Conservation (phyloP, 2,329 filamentous ascomycete species). For the Fragosphaeria purpurea region DNA sequence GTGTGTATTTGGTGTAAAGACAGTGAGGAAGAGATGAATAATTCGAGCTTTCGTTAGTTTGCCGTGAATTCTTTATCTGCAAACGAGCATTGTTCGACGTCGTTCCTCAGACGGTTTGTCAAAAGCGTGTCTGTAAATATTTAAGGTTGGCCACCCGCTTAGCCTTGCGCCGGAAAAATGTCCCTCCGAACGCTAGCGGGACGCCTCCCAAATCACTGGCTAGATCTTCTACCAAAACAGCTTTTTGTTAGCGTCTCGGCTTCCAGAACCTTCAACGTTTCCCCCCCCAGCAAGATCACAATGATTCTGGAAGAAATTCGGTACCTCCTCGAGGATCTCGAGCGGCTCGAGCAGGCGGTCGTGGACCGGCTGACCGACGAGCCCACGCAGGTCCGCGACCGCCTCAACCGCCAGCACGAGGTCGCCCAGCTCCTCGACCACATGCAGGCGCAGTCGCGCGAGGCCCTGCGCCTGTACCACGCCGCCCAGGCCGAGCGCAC, state of each 20-base stretch:
- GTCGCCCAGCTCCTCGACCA: constrained; percentile 76
- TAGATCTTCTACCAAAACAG: neutral
- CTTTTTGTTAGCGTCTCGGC: too few relatives aligned
- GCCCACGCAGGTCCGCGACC: constrained; percentile 84
- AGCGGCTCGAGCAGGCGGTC: constrained; percentile 89
- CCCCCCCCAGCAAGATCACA: constrained; percentile 10
- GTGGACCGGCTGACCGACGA: constrained; percentile 83
- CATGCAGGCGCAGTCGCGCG: constrained; percentile 75
- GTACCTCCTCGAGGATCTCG: constrained; percentile 89
- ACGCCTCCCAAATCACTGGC: neutral
- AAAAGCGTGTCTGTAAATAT: neutral
- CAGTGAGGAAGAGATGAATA: too few relatives aligned
- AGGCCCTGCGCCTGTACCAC: constrained; percentile 73
- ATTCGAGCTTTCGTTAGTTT: too few relatives aligned
- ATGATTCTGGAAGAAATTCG: constrained; percentile 92
- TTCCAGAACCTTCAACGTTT: neutral
- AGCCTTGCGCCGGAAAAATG: constrained; percentile 11
- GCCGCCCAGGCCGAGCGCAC: constrained; percentile 63
- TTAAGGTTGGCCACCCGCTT: constrained; percentile 1
- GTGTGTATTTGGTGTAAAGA: constrained; percentile 19
- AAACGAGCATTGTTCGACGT: neutral
- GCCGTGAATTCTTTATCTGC: too few relatives aligned
- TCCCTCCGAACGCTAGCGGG: neutral
- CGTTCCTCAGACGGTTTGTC: too few relatives aligned
- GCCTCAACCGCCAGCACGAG: constrained; percentile 85